Percentiles rank a stretch among this genome's conserved stretches.
These are phyloP conservation scores for Amanita inopinata DNA, from an alignment of 768 basidiomycete genomes.

Conservation along the genomic window DNA sequence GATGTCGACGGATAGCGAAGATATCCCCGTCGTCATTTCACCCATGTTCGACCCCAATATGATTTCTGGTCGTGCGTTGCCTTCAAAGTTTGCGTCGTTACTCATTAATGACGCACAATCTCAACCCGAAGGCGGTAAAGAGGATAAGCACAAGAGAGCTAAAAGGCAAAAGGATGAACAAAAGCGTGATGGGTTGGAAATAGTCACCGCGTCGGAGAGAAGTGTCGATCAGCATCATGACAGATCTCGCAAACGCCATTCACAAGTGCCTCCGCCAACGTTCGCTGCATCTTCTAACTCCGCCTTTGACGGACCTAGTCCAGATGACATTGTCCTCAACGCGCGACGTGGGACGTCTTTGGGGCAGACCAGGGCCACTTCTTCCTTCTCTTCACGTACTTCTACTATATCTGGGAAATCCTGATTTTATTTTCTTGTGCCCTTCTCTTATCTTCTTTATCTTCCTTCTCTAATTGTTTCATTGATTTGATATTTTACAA, in stretches of 20 bases:
- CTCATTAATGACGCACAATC: slow-evolving; percentile 47
- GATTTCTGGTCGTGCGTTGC: slow-evolving; percentile 56
- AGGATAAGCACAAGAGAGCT: slow-evolving; percentile 14
- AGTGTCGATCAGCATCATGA: slow-evolving; percentile 12
- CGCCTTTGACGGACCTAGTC: slow-evolving; percentile 77
- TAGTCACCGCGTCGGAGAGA: slow-evolving; percentile 13
- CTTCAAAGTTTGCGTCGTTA: slow-evolving; percentile 69
- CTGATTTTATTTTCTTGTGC: slow-evolving; percentile 13
- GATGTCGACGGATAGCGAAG: slow-evolving; percentile 29
- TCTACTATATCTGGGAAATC: slow-evolving; percentile 16
- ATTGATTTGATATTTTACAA: slow-evolving; percentile 27
- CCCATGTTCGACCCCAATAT: slow-evolving; percentile 51
- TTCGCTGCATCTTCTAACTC: slow-evolving; percentile 33
- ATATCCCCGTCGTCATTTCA: slow-evolving; percentile 26
- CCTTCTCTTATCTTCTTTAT: slow-evolving; percentile 14
- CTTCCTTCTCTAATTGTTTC: slow-evolving; percentile 18
- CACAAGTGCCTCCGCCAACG: slow-evolving; percentile 24
- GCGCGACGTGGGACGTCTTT: slow-evolving; percentile 71
- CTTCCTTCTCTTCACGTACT: slow-evolving; percentile 12
- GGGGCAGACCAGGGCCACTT: slow-evolving; percentile 24
- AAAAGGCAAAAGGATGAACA: no score
- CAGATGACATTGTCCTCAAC: slow-evolving; percentile 80
- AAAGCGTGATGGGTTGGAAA: slow-evolving; percentile 8
- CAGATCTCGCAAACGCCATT: slow-evolving; percentile 17
- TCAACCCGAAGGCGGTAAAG: slow-evolving; percentile 22